Percentiles rank a stretch among this genome's conserved stretches.
Evolutionary conservation across 1,139 yeast species (phyloP).

Genomic region (Taphrina confusa): DNA sequence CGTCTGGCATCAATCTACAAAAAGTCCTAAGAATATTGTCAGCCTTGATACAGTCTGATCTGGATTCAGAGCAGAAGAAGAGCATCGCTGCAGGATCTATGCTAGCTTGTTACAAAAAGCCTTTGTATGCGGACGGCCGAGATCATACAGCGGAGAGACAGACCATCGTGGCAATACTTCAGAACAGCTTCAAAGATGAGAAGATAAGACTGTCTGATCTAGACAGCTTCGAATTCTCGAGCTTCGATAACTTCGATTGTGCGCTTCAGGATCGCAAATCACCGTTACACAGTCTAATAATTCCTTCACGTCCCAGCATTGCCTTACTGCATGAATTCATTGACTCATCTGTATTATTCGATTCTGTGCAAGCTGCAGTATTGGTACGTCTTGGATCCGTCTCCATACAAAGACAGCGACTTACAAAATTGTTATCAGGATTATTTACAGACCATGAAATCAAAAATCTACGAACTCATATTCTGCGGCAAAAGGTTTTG

Average conservation of each 20-base stretch:
- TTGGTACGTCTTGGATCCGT: conserved; percentile 1
- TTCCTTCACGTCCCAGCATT: background rate
- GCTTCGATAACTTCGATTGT: background rate
- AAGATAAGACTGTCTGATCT: background rate
- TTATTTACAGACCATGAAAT: conserved; percentile 2
- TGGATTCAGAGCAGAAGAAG: background rate
- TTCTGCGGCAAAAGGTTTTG: conserved; percentile 1
- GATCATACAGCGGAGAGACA: conserved; percentile 18
- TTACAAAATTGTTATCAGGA: conserved; percentile 1
- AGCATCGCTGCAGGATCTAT: conserved; percentile 8
- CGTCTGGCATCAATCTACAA: conserved; percentile 9
- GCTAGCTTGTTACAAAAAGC: conserved; percentile 11
- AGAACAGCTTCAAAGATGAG: conserved; percentile 2
- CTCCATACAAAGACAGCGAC: conserved; percentile 1
- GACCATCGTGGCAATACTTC: conserved; percentile 15
- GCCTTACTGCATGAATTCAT: background rate
- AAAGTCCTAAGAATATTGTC: conserved; percentile 7
- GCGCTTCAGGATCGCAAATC: conserved; percentile 3
- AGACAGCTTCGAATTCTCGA: background rate
- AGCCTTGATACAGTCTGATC: conserved; percentile 4
- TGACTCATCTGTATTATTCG: conserved; percentile 5
- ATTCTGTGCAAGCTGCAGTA: conserved; percentile 14
- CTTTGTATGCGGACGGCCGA: conserved; percentile 1
- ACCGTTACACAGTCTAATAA: background rate
- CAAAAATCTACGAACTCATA: background rate